A percentile compares a stretch with the other conserved stretches of the same genome.
phyloP scores from a whole-genome alignment of 495 filamentous ascomycete species.

The Penicillium argentinense region DNA sequence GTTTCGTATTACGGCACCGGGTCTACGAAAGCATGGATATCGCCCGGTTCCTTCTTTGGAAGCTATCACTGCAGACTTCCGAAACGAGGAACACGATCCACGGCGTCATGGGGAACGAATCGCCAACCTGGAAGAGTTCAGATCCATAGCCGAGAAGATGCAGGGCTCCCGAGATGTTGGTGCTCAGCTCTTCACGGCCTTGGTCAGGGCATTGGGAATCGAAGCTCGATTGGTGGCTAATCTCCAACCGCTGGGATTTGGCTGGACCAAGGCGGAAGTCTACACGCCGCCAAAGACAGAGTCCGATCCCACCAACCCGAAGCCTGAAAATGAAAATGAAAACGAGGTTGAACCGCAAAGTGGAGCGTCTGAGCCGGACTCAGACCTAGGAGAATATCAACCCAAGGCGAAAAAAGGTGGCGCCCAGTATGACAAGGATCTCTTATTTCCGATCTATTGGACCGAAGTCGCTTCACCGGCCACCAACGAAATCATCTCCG shows the following conservation, averaged over 20 bases:
- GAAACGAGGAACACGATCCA: slow-evolving; percentile 59
- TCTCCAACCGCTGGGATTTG: slow-evolving; percentile 86
- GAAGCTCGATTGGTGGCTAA: slow-evolving; percentile 80
- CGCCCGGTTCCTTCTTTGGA: slow-evolving; percentile 67
- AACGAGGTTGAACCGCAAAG: no score
- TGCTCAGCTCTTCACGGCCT: slow-evolving; percentile 84
- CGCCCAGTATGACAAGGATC: slow-evolving; percentile 58
- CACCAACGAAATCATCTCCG: slow-evolving; percentile 72
- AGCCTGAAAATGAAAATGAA: slow-evolving; percentile 14
- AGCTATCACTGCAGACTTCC: slow-evolving; percentile 60
- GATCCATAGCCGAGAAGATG: slow-evolving; percentile 64
- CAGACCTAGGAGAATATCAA: slow-evolving; percentile 9
- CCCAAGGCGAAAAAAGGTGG: slow-evolving; percentile 10
- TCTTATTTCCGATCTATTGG: slow-evolving; percentile 90
- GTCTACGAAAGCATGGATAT: slow-evolving; percentile 87
- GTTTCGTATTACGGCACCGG: slow-evolving; percentile 75
- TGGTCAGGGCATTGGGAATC: slow-evolving; percentile 79
- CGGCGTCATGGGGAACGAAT: slow-evolving; percentile 75
- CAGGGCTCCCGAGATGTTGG: slow-evolving; percentile 85
- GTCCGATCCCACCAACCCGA: slow-evolving; percentile 20
- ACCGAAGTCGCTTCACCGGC: slow-evolving; percentile 81
- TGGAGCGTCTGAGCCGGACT: slow-evolving; percentile 13
- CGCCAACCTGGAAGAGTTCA: slow-evolving; percentile 61
- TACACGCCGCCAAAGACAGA: slow-evolving; percentile 46
- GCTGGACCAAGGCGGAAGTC: slow-evolving; percentile 81